These are phyloP conservation scores for Nigrospora osmanthi DNA, from an alignment of 2,329 filamentous ascomycete genomes.

Conservation along the genomic window DNA sequence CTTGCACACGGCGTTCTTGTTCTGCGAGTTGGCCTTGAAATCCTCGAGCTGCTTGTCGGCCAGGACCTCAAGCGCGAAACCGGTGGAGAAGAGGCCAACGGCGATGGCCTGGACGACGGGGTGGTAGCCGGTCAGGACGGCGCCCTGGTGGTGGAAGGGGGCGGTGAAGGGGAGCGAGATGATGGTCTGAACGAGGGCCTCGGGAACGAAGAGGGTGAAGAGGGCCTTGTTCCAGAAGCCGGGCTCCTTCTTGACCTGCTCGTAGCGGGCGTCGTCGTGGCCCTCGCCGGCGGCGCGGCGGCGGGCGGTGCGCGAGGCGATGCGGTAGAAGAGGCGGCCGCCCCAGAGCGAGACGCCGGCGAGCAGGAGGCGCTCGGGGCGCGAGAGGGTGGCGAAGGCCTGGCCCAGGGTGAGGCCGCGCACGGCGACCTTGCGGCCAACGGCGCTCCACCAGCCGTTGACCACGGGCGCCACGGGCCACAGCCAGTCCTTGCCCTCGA, in stretches of 20 bases:
- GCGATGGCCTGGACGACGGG: conserved; percentile 30
- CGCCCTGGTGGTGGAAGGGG: conserved; percentile 35
- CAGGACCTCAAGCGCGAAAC: conserved; percentile 45
- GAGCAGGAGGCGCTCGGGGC: conserved; percentile 47
- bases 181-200: conserved; percentile 47
- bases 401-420: conserved; percentile 34
- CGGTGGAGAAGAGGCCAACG: conserved; percentile 48
- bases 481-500: conserved; percentile 53
- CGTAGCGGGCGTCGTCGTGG: conserved; percentile 49
- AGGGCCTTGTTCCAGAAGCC: conserved; percentile 51
- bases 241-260: conserved; percentile 38
- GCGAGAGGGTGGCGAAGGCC: conserved; percentile 39
- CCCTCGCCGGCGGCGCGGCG: conserved; percentile 23
- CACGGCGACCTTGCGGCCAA: conserved; percentile 40
- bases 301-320: conserved; percentile 37
- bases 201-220: conserved; percentile 46
- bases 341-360: conserved; percentile 51
- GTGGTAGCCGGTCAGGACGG: conserved; percentile 24
- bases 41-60: conserved; percentile 48
- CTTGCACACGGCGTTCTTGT: conserved; percentile 32
- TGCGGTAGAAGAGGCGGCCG: conserved; percentile 44
- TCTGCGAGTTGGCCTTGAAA: conserved; percentile 32
- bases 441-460: conserved; percentile 53
- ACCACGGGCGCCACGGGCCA: conserved; percentile 47
- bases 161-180: conserved; percentile 49